Evolutionary conservation across 208 protist genomes (phyloP).

Genomic region (Trypanosomatidae sp.): DNA sequence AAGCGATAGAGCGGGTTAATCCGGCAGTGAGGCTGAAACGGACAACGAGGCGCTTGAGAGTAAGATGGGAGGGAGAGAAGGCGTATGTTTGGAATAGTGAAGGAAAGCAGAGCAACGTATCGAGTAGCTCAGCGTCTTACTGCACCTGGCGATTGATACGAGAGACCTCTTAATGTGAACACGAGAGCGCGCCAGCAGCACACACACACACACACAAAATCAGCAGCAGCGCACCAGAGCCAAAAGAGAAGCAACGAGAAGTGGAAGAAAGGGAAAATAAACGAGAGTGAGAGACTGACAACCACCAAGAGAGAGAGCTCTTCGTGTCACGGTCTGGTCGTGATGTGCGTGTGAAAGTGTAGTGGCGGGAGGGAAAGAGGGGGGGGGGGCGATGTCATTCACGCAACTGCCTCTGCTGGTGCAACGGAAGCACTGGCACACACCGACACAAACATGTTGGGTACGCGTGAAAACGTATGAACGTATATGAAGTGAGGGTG

Average conservation of each 20-base stretch:
- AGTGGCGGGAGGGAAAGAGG: neutral
- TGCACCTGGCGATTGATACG: neutral
- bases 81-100: neutral
- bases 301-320: neutral
- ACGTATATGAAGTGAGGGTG: neutral
- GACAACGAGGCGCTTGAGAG: neutral
- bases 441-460: neutral
- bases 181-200: neutral
- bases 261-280: constrained; percentile 10
- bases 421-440: neutral
- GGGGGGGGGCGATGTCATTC: neutral
- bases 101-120: neutral
- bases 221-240: neutral
- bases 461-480: neutral
- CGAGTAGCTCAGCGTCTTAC: neutral
- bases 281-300: neutral
- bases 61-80: neutral
- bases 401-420: neutral
- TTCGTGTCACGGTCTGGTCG: neutral
- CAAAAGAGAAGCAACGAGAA: constrained; percentile 6
- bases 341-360: neutral
- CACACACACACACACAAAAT: neutral
- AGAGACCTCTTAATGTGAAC: neutral
- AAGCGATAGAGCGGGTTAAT: no score
- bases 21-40: neutral